phyloP scores from a whole-genome alignment of 345 rosid genomes.

The Alliaria petiolata region DNA sequence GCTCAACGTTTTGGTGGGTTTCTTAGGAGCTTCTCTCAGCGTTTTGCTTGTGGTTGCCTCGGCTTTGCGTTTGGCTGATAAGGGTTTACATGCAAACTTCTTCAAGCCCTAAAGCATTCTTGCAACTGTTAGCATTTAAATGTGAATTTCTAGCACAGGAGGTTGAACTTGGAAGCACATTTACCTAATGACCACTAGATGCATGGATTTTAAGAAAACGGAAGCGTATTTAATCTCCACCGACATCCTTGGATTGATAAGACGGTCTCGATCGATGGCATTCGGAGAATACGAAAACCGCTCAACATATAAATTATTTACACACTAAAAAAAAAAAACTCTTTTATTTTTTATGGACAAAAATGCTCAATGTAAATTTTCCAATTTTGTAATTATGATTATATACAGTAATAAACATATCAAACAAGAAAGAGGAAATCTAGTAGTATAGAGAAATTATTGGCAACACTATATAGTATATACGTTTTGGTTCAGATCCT shows the following conservation, averaged over 20 bases:
- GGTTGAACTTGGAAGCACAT: background rate
- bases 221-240: background rate
- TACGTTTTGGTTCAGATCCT: background rate
- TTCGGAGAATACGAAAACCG: background rate
- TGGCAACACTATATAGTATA: too few species aligned
- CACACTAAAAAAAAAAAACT: too few species aligned
- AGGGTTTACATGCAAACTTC: constrained; percentile 53
- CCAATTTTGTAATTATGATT: background rate
- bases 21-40: constrained; percentile 48
- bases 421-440: background rate
- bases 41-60: constrained; percentile 42
- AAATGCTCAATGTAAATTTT: background rate
- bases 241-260: background rate
- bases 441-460: background rate
- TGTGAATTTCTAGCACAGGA: background rate
- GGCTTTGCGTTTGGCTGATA: constrained; percentile 39
- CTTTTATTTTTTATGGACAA: background rate
- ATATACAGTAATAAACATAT: background rate
- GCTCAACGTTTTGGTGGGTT: constrained; percentile 53
- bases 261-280: background rate
- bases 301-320: background rate
- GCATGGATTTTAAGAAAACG: background rate
- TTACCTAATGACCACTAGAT: background rate
- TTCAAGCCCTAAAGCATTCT: constrained; percentile 44
- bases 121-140: constrained; percentile 3